Evolutionary conservation across 1,284 basidiomycete genomes (phyloP).

Genomic region (Heimioporus retisporus): DNA sequence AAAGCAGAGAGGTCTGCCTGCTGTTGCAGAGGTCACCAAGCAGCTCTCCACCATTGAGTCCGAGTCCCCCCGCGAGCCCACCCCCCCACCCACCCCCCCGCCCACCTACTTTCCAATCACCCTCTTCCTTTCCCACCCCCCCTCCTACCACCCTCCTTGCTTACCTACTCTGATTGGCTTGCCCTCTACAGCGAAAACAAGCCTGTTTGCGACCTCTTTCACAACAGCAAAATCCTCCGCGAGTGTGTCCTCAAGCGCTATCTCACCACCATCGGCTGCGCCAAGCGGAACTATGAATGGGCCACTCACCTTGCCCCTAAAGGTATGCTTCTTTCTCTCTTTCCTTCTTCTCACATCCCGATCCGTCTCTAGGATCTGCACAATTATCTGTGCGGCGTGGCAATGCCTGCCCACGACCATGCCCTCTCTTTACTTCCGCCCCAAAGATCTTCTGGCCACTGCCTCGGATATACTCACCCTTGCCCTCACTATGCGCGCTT

Average conservation of each 20-base stretch:
- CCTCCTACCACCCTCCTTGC: constrained; percentile 64
- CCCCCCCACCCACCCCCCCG: too few relatives aligned
- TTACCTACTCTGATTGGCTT: constrained; percentile 78
- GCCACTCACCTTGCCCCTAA: constrained; percentile 66
- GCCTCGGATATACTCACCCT: constrained; percentile 56
- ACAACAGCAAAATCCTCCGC: constrained; percentile 57
- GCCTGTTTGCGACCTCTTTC: constrained; percentile 58
- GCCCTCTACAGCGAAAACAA: constrained; percentile 71
- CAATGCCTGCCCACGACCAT: constrained; percentile 78
- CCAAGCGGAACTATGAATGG: constrained; percentile 68
- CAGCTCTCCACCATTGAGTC: constrained; percentile 21
- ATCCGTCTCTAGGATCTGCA: constrained; percentile 67
- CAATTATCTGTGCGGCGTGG: constrained; percentile 80
- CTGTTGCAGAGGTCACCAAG: constrained; percentile 42
- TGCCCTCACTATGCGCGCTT: constrained; percentile 71
- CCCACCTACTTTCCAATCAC: constrained; percentile 61
- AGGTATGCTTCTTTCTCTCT: constrained; percentile 51
- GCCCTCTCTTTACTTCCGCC: constrained; percentile 67
- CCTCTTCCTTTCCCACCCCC: constrained; percentile 58
- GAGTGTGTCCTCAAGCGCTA: constrained; percentile 76
- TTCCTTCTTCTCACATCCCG: not conserved
- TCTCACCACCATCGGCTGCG: constrained; percentile 76
- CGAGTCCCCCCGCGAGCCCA: too few relatives aligned
- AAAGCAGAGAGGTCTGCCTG: constrained; percentile 46
- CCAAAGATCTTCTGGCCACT: constrained; percentile 22